Evolutionary conservation across 768 basidiomycete species (phyloP).

Genomic region (Candolleomyces efflorescens): DNA sequence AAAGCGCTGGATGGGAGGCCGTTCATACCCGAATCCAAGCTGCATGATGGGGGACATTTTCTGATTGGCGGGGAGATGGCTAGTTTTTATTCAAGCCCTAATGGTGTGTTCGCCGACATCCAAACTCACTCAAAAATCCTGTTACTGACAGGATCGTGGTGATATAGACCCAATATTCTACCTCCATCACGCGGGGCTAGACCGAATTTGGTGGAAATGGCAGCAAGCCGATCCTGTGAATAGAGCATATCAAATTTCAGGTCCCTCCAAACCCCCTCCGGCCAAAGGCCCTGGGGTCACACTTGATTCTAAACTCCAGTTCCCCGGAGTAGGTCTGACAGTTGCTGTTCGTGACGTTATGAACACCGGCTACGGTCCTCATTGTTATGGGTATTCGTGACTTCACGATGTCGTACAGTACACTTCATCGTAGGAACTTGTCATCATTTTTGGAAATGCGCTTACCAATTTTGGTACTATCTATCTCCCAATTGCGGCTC

Average conservation of each 20-base stretch:
- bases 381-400: neutral
- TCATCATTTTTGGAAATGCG: too few relatives aligned
- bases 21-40: neutral
- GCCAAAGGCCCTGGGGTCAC: neutral
- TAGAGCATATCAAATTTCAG: neutral
- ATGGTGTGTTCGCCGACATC: neutral
- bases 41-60: slow-evolving; percentile 1
- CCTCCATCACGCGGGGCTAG: neutral
- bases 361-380: neutral
- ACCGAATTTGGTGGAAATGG: slow-evolving; percentile 1
- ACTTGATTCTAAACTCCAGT: neutral
- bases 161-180: neutral
- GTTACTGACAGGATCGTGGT: neutral
- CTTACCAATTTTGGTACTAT: too few relatives aligned
- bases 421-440: too few relatives aligned
- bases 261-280: neutral
- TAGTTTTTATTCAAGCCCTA: neutral
- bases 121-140: too few relatives aligned
- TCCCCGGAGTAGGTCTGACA: neutral
- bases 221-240: neutral
- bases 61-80: neutral
- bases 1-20: neutral
- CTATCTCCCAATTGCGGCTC: too few relatives aligned
- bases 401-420: neutral
- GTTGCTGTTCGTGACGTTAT: neutral